A percentile compares a stretch with the other conserved stretches of the same genome.
phyloP scores from a whole-genome alignment of 106 monocot species.

The Dactylorhiza incarnata region DNA sequence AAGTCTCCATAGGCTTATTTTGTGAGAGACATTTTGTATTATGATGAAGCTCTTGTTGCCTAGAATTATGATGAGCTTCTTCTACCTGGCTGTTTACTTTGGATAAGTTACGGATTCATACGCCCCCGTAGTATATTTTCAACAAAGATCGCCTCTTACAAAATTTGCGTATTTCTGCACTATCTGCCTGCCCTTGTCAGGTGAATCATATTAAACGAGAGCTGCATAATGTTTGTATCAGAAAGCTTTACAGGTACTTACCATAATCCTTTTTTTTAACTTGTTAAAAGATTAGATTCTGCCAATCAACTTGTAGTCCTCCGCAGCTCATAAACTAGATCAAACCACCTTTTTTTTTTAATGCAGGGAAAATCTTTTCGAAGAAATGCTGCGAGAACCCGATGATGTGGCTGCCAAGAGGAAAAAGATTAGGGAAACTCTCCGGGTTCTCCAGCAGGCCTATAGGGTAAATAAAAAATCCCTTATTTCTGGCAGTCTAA shows the following conservation, averaged over 20 bases:
- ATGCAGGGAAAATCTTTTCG: constrained; percentile 53
- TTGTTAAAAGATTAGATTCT: not conserved
- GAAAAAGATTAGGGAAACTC: constrained; percentile 44
- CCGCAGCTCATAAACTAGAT: not conserved
- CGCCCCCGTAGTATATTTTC: too few species aligned
- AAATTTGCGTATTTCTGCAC: not conserved
- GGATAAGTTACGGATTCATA: too few species aligned
- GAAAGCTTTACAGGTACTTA: constrained; percentile 83
- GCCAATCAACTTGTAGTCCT: not conserved
- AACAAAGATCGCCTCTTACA: too few species aligned
- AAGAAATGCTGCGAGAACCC: constrained; percentile 66
- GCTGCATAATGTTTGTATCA: constrained; percentile 81
- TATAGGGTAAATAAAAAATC: constrained; percentile 26
- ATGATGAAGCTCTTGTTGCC: too few species aligned
- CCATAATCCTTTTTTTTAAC: not conserved
- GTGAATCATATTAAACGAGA: constrained; percentile 86
- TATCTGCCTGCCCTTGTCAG: constrained; percentile 20
- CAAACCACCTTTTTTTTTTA: not conserved
- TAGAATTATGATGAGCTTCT: too few species aligned
- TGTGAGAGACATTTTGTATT: too few species aligned
- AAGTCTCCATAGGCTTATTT: too few species aligned
- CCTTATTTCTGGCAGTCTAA: not conserved
- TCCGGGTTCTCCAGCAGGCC: constrained; percentile 55
- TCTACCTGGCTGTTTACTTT: too few species aligned
- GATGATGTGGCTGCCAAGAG: constrained; percentile 49